Conservation (phyloP, 108 stramenopile species). For the Pelagomonas calceolata region DNA sequence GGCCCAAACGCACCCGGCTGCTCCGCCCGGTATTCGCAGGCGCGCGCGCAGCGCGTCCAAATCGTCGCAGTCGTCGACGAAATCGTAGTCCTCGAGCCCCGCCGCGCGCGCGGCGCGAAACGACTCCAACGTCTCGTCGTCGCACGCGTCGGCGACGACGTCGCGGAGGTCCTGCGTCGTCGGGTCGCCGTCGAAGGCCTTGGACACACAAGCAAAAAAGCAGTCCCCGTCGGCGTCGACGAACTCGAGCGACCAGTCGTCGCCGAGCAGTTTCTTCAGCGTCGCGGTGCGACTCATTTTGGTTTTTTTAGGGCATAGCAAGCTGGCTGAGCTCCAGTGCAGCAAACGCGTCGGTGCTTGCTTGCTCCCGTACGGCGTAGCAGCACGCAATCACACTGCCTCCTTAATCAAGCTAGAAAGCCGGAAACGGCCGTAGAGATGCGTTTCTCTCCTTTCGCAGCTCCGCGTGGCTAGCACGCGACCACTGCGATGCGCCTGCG, state of each 20-base stretch:
- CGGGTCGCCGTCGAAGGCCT: not conserved
- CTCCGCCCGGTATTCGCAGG: not conserved
- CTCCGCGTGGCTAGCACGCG: too few species aligned
- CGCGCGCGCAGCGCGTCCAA: not conserved
- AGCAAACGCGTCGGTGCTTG: too few species aligned
- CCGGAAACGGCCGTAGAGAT: too few species aligned
- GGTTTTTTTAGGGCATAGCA: too few species aligned
- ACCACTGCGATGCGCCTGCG: too few species aligned
- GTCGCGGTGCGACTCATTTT: not conserved
- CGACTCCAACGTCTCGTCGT: not conserved
- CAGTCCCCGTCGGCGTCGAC: constrained; percentile 1
- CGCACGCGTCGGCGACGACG: not conserved
- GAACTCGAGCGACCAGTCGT: not conserved
- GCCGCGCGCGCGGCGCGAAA: not conserved
- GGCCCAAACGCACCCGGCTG: not conserved
- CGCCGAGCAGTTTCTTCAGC: not conserved
- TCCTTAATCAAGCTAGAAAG: too few species aligned
- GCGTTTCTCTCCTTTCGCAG: too few species aligned
- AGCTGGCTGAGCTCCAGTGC: too few species aligned
- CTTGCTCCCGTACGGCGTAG: too few species aligned
- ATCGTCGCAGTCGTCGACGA: not conserved
- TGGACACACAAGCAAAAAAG: not conserved
- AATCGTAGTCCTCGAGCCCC: not conserved
- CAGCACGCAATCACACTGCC: too few species aligned
- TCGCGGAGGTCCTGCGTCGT: not conserved